Percentiles rank a stretch among this genome's conserved stretches.
Evolutionary conservation across 2,329 filamentous ascomycete genomes (phyloP).

Genomic region (Talaromyces funiculosus): DNA sequence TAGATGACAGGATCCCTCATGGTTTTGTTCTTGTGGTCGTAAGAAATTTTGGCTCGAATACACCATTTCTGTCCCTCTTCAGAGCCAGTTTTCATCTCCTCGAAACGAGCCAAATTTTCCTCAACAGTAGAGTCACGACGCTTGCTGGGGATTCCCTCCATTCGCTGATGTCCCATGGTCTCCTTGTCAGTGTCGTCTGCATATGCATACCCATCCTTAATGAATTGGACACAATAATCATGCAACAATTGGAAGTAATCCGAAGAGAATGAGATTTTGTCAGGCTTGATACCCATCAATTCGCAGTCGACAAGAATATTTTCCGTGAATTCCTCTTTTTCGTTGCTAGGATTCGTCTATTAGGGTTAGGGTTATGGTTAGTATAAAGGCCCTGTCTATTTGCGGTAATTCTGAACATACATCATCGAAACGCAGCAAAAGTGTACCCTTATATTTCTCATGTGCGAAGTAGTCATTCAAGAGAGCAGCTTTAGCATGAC

Average conservation of each 20-base stretch:
- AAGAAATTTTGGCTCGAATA: constrained; percentile 89
- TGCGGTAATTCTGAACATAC: background rate
- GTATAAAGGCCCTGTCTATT: too few relatives aligned
- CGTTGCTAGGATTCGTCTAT: constrained; percentile 84
- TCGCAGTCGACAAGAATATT: constrained; percentile 86
- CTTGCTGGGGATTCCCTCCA: constrained; percentile 75
- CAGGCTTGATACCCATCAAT: constrained; percentile 86
- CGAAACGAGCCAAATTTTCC: constrained; percentile 79
- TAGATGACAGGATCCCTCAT: constrained; percentile 97
- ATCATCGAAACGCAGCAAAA: constrained; percentile 90
- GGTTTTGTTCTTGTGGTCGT: constrained; percentile 89
- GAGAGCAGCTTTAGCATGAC: constrained; percentile 87
- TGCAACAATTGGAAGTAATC: constrained; percentile 95
- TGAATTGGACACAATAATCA: constrained; percentile 74
- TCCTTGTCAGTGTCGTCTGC: constrained; percentile 91
- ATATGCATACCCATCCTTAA: constrained; percentile 82
- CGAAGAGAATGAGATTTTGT: constrained; percentile 80
- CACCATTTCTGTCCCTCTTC: constrained; percentile 78
- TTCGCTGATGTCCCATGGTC: constrained; percentile 77
- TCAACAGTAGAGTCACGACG: constrained; percentile 72
- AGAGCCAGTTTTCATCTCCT: constrained; percentile 86
- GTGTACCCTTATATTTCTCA: constrained; percentile 82
- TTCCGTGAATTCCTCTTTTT: constrained; percentile 95
- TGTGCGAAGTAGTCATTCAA: constrained; percentile 97
- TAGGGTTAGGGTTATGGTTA: too few relatives aligned